phyloP scores from a whole-genome alignment of 2,329 filamentous ascomycete genomes.

The Lachnellula occidentalis region DNA sequence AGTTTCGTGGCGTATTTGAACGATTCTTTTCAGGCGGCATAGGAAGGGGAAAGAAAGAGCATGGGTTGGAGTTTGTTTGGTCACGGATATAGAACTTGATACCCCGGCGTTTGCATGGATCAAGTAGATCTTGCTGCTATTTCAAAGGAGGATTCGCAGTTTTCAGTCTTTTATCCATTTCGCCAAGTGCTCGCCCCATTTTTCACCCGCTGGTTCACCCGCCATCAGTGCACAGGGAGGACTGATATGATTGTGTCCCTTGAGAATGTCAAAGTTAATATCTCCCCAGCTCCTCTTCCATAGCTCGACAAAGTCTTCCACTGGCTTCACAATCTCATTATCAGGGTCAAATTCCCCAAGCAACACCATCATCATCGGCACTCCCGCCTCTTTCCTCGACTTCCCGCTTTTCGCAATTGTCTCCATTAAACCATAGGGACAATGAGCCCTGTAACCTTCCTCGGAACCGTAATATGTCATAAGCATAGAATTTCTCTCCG shows the following conservation, averaged over 20 bases:
- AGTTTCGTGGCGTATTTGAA: constrained; percentile 64
- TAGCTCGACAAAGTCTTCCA: constrained; percentile 23
- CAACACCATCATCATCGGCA: constrained; percentile 21
- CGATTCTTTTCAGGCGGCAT: constrained; percentile 48
- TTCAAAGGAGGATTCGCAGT: neutral
- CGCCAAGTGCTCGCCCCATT: constrained; percentile 26
- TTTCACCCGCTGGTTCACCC: constrained; percentile 25
- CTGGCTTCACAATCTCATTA: constrained; percentile 26
- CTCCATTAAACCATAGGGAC: constrained; percentile 12
- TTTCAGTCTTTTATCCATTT: constrained; percentile 23
- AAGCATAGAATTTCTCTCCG: constrained; percentile 17
- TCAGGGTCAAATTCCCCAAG: constrained; percentile 26
- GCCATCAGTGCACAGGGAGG: constrained; percentile 23
- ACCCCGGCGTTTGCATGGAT: neutral
- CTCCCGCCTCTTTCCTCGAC: constrained; percentile 7
- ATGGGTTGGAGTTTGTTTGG: neutral
- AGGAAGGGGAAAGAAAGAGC: neutral
- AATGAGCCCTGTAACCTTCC: constrained; percentile 9
- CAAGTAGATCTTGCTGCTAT: neutral
- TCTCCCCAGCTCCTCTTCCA: constrained; percentile 23
- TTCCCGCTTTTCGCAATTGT: neutral
- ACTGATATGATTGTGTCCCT: constrained; percentile 31
- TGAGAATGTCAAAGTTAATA: constrained; percentile 14
- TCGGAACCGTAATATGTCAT: constrained; percentile 20
- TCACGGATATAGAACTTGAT: constrained; percentile 11